Base-by-base conservation (phyloP, 805 yeast species). In the Clavispora asparagi region DNA sequence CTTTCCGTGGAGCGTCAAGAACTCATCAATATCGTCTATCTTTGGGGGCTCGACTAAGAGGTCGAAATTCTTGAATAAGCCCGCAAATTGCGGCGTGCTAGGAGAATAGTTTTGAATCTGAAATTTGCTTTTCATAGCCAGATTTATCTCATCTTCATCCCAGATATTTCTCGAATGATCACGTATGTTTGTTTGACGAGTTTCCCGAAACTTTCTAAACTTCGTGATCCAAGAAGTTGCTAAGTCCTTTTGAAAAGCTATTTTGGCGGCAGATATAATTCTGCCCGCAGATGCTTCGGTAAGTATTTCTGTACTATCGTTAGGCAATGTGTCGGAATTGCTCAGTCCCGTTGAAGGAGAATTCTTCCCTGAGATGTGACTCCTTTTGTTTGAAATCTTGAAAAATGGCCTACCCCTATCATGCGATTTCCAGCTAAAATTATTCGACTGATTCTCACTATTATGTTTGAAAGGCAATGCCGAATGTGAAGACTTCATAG, bases 1-100 rank as follows among this genome's bases (percentile, higher is more conserved):
- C 49, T 79, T 65, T 6, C 70, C 73, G 41, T 61, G 57, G 0
- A 61, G 59, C 39, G 56, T 53, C n/a, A 72, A 53, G 43, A 70
- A 72, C 29, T 67, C 52, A 43, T 71, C 69, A n/a, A 72, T 49
- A 46, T 71, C 68, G 4, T 52, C 55, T n/a, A 68, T 50, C 11
- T 54, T 44, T 1, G 71, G 61, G 32, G 55, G 53, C 25, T 60
- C 59, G 1, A 71, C 45, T 6, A 54, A 47, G 14, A 71, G 48
- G 45, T 70, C 68, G 25, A 70, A 51, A 29, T 64, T 62, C 30
- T 48, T 55, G 46, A 71, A 60, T 5, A 60, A 44, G 1, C 61
- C 64, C 5, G 64, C 66, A 47, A 69, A 41, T 17, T 66, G 53
- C 12, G 62, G 62, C 0, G 72, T 67, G 0, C 76, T 75, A 0